phyloP scores from a whole-genome alignment of 768 basidiomycete genomes.

The Auricularia auricula-judae region DNA sequence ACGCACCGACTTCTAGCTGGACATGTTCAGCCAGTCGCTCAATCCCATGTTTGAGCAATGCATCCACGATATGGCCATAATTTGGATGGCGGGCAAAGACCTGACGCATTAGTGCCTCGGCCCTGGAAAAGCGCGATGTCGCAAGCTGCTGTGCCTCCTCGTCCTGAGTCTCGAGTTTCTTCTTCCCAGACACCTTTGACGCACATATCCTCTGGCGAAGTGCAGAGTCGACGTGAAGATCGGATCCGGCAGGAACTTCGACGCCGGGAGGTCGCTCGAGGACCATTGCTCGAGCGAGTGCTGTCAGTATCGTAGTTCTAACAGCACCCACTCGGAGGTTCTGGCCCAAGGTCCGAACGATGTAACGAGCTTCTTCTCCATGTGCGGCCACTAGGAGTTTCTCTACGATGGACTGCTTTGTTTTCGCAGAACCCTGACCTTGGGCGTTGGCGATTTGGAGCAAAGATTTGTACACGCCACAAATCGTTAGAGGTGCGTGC shows the following conservation, averaged over 20 bases:
- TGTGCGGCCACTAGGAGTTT: slow-evolving; percentile 72
- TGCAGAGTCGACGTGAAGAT: slow-evolving; percentile 18
- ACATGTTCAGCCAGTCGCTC: slow-evolving; percentile 48
- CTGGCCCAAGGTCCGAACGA: slow-evolving; percentile 62
- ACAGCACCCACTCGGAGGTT: slow-evolving; percentile 86
- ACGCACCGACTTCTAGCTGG: slow-evolving; percentile 58
- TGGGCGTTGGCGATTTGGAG: slow-evolving; percentile 55
- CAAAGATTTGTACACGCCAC: slow-evolving; percentile 55
- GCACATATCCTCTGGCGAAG: slow-evolving; percentile 18
- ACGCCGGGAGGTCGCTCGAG: neutral
- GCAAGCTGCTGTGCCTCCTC: slow-evolving; percentile 14
- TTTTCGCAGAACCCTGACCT: slow-evolving; percentile 64
- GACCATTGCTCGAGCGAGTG: slow-evolving; percentile 55
- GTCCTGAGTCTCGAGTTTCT: slow-evolving; percentile 17
- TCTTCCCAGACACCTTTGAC: slow-evolving; percentile 17
- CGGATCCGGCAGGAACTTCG: slow-evolving; percentile 17
- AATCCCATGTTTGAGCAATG: slow-evolving; percentile 49
- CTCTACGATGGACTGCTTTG: slow-evolving; percentile 70
- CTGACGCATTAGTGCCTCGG: slow-evolving; percentile 55
- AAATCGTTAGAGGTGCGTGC: slow-evolving; percentile 54
- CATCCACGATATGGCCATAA: slow-evolving; percentile 57
- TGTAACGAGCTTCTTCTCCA: slow-evolving; percentile 81
- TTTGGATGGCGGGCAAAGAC: slow-evolving; percentile 74
- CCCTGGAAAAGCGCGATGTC: slow-evolving; percentile 29
- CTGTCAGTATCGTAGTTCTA: slow-evolving; percentile 66